These are phyloP conservation scores for Beta lomatogona DNA, from an alignment of 179 eudicot genomes.

Conservation along the genomic window DNA sequence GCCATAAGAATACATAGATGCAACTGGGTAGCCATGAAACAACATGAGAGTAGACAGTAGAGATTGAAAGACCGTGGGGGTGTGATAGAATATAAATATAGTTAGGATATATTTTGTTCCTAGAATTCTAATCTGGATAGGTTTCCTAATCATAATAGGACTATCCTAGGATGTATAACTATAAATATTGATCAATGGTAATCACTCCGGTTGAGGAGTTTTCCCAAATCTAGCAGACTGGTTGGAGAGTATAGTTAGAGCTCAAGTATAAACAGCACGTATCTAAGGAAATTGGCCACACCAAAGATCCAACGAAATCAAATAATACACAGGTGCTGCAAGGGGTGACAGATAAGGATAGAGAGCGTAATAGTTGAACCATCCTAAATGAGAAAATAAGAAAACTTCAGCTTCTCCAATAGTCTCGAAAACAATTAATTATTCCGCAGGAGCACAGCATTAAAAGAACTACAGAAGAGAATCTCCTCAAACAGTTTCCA, in stretches of 20 bases:
- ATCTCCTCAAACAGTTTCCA: neutral
- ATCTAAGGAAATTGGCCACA: neutral
- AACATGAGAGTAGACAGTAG: neutral
- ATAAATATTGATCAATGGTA: too few species aligned
- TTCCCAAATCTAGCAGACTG: too few species aligned
- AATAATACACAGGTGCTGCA: neutral
- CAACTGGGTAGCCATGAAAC: neutral
- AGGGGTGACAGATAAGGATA: neutral
- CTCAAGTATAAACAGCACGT: neutral
- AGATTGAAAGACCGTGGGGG: neutral
- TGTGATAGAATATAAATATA: too few species aligned
- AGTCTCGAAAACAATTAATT: neutral
- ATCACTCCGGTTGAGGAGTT: too few species aligned
- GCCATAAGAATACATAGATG: constrained; percentile 7
- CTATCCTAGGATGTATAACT: too few species aligned
- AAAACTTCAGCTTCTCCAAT: neutral
- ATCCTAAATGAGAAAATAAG: neutral
- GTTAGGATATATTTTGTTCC: too few species aligned
- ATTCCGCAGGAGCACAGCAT: neutral
- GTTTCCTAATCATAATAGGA: too few species aligned
- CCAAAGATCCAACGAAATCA: neutral
- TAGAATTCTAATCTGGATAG: too few species aligned
- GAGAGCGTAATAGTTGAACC: neutral
- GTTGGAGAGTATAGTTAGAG: neutral
- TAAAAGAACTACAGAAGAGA: neutral